Evolutionary conservation across 2,329 filamentous ascomycete species (phyloP).

Genomic region (Diaporthe sp.): DNA sequence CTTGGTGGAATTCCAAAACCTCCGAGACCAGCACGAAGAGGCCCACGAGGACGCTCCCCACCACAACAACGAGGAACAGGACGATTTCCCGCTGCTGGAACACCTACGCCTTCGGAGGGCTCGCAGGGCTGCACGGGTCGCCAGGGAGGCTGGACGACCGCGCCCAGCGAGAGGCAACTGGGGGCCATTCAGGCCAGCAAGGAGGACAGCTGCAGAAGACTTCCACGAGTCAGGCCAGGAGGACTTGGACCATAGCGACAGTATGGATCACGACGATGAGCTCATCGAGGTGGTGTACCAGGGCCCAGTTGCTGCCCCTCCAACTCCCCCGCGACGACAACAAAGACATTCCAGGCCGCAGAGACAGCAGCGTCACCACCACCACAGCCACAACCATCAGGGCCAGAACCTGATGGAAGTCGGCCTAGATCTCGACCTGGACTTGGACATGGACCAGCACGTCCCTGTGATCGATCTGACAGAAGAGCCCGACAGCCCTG

Average conservation of each 20-base stretch:
- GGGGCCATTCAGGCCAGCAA: conserved; percentile 1
- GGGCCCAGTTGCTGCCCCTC: conserved; percentile 18
- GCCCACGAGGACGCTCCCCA: not conserved
- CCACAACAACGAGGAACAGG: not conserved
- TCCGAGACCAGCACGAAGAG: not conserved
- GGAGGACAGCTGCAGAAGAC: not conserved
- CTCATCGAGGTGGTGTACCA: conserved; percentile 38
- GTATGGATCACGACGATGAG: conserved; percentile 39
- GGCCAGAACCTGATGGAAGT: not conserved
- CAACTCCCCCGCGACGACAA: conserved; percentile 37
- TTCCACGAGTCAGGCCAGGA: not conserved
- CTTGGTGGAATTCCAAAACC: not conserved
- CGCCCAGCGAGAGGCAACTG: conserved; percentile 11
- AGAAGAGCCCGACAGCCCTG: conserved; percentile 63
- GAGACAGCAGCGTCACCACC: conserved; percentile 18
- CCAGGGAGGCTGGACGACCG: conserved; percentile 21
- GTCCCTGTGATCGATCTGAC: conserved; percentile 64
- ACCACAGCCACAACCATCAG: conserved; percentile 3
- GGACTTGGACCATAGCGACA: not conserved
- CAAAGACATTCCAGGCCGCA: conserved; percentile 38
- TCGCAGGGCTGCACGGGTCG: conserved; percentile 28
- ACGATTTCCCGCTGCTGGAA: conserved; percentile 2
- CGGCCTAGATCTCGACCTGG: not conserved
- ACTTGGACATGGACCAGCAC: conserved; percentile 8
- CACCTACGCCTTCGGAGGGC: conserved; percentile 24